Evolutionary conservation across 2,329 filamentous ascomycete genomes (phyloP), one percentile per base, ranked within the genome.

Genomic region (Emergomyces africanus): DNA sequence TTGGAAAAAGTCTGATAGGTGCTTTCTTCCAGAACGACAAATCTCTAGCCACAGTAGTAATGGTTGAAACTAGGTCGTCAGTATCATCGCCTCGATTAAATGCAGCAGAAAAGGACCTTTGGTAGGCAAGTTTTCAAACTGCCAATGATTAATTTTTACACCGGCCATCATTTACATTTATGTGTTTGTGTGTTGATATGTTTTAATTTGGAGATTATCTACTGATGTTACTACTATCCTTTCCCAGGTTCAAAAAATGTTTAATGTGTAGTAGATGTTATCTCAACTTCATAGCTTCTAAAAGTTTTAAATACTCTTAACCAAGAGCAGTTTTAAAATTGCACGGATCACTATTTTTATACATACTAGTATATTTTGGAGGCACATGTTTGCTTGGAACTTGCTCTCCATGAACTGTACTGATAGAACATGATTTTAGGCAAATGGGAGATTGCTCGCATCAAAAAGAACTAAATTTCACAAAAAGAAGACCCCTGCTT

Each of bases 1-100:
- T 51, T 25, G 18, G 25, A 61, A 61, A 60, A 54, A 61, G 23
- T 58, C 60, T 23, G 58, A 61, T 57, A 35, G 23, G 30, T 59
- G 42, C 46, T 54, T 61, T 20, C 49, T 48, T 30, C 54, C 54
- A 18, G 39, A n/a, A 55, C 28, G 35, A 48, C 15, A 33, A 9
- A 30, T 10, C 53, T 33, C n/a, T 41, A 58, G n/a, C 57, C 60
- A 55, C 54, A 39, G 39, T 57, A 15, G 60, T 42, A 42, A 39
- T 60, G 28, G 58, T 60, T 35, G n/a, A n/a, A n/a, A 39, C 54
- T 20, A 54, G 60, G 30, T 60, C 54, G 54, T 49, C 39, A 18
- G 60, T 60, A 49, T 54, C 37, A 44, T 60, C 54, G 60, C 48
- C 60, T 9, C 48, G 35, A 33, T 46, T 61, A 30, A 28, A 54